Evolutionary conservation across 768 basidiomycete genomes (phyloP).

Genomic region (Galerina sulciceps): DNA sequence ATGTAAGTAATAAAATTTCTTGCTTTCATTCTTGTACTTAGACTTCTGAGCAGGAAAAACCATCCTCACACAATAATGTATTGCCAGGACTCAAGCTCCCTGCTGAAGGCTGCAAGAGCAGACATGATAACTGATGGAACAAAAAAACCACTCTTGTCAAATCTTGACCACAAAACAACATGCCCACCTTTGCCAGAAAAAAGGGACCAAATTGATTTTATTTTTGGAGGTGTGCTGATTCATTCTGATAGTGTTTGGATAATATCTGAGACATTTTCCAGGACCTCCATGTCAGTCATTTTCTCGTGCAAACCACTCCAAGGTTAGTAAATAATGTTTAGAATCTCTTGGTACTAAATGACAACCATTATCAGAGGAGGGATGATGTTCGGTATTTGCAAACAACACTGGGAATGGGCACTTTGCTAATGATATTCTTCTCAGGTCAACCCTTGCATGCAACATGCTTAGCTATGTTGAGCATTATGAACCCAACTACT

Average conservation of each 20-base stretch:
- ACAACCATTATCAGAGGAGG: constrained; percentile 40
- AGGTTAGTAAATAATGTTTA: constrained; percentile 36
- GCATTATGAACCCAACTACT: constrained; percentile 61
- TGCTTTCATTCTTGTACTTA: neutral
- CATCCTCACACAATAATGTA: constrained; percentile 65
- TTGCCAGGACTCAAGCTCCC: constrained; percentile 63
- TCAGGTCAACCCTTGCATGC: constrained; percentile 63
- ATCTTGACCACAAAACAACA: constrained; percentile 35
- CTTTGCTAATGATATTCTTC: constrained; percentile 1
- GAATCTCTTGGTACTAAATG: neutral
- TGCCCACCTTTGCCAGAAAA: constrained; percentile 56
- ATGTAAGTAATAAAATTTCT: constrained; percentile 40
- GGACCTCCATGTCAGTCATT: constrained; percentile 83
- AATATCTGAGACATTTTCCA: constrained; percentile 23
- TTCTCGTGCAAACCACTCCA: constrained; percentile 63
- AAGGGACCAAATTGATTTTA: constrained; percentile 65
- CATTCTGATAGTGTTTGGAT: neutral
- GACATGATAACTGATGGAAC: constrained; percentile 45
- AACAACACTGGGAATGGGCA: neutral
- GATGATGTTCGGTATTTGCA: constrained; percentile 65
- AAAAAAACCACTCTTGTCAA: constrained; percentile 42
- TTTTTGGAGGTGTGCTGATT: constrained; percentile 64
- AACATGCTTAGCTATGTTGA: constrained; percentile 77
- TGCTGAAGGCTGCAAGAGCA: constrained; percentile 60
- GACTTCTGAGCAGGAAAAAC: constrained; percentile 50